Percentiles rank a stretch among this genome's conserved stretches.
phyloP scores from a whole-genome alignment of 768 basidiomycete genomes.

The Tulasnella sp. region DNA sequence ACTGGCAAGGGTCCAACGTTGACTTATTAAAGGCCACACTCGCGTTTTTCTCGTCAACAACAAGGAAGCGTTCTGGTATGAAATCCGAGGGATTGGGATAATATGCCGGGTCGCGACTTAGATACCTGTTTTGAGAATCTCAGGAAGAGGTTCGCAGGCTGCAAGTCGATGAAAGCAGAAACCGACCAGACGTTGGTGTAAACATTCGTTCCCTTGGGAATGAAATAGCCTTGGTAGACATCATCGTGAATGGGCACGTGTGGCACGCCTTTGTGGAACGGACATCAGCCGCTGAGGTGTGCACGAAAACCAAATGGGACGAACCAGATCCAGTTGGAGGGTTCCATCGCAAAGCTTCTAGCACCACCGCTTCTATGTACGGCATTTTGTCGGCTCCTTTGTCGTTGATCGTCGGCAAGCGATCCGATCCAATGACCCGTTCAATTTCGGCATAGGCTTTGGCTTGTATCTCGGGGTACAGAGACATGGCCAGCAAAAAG shows the following conservation, averaged over 20 bases:
- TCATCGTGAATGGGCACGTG: slow-evolving; percentile 17
- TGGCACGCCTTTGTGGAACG: background rate
- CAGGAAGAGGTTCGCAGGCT: background rate
- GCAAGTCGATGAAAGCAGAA: background rate
- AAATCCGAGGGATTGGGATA: slow-evolving; percentile 20
- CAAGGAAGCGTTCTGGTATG: slow-evolving; percentile 18
- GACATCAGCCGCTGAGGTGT: background rate
- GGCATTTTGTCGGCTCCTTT: slow-evolving; percentile 34
- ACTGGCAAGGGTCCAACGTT: background rate
- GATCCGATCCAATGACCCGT: slow-evolving; percentile 34
- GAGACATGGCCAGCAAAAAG: slow-evolving; percentile 32
- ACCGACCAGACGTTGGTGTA: slow-evolving; percentile 1
- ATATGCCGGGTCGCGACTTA: slow-evolving; percentile 2
- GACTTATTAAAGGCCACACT: background rate
- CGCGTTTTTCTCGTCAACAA: background rate
- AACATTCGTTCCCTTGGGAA: slow-evolving; percentile 8
- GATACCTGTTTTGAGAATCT: background rate
- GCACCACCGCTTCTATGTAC: slow-evolving; percentile 40
- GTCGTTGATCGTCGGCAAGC: slow-evolving; percentile 41
- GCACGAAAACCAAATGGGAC: background rate
- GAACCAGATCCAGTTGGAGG: slow-evolving; percentile 29
- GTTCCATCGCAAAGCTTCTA: slow-evolving; percentile 37
- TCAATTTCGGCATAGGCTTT: slow-evolving; percentile 42
- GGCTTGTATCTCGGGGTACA: slow-evolving; percentile 32
- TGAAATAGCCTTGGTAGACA: slow-evolving; percentile 22